A percentile compares a stretch with the other conserved stretches of the same genome.
These are phyloP conservation scores for Thraustotheca clavata DNA, from an alignment of 352 stramenopile genomes.

Conservation along the genomic window DNA sequence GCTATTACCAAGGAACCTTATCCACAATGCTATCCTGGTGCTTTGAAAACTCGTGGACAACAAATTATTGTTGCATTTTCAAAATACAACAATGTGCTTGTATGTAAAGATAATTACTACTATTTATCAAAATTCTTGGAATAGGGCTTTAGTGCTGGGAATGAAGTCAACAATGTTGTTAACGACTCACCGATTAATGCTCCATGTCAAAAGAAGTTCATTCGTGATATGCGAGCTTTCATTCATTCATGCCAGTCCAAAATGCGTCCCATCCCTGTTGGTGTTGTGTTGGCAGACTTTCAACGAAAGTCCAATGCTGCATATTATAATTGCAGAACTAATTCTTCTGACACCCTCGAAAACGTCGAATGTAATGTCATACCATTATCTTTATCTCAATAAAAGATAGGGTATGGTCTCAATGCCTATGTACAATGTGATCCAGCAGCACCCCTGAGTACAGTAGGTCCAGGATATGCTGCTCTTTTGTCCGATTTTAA, in stretches of 20 bases:
- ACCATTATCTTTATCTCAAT: too few relatives aligned
- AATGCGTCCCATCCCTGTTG: conserved; percentile 63
- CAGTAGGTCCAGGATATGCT: conserved; percentile 43
- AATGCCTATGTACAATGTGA: conserved; percentile 80
- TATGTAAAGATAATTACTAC: neutral
- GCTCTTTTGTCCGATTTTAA: conserved; percentile 49
- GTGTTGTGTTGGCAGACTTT: conserved; percentile 56
- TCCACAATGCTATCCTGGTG: conserved; percentile 48
- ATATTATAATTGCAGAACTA: conserved; percentile 80
- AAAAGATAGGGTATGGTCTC: conserved; percentile 66
- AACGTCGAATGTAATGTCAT: conserved; percentile 41
- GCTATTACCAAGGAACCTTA: conserved; percentile 48
- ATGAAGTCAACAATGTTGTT: conserved; percentile 74
- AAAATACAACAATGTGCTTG: conserved; percentile 76
- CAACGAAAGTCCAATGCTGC: conserved; percentile 47
- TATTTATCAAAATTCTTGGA: neutral
- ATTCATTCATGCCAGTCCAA: conserved; percentile 38
- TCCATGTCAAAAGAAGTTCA: conserved; percentile 85
- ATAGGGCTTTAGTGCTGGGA: conserved; percentile 51
- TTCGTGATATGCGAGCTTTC: conserved; percentile 78
- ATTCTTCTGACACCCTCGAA: conserved; percentile 51
- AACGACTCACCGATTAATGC: conserved; percentile 46
- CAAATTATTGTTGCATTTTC: conserved; percentile 74
- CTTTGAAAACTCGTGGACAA: conserved; percentile 64
- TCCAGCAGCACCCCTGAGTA: conserved; percentile 20